A percentile compares a stretch with the other conserved stretches of the same genome.
These are phyloP conservation scores for Phytophthora syringae DNA, from an alignment of 352 stramenopile genomes.

Conservation along the genomic window DNA sequence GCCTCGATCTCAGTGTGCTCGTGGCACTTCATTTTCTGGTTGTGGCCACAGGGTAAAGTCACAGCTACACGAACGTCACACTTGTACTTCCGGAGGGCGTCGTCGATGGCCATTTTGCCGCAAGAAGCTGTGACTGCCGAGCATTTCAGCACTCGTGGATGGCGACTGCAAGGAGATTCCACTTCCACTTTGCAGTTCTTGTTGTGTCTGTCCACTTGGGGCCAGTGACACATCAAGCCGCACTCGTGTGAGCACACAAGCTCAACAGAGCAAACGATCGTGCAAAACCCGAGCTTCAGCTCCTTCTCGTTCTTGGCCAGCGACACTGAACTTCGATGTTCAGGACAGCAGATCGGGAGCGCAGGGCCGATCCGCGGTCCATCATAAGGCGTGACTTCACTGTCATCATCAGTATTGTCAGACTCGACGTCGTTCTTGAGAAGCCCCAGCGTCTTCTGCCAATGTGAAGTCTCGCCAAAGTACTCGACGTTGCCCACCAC, in stretches of 20 bases:
- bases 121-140: conserved; percentile 46
- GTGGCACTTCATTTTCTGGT: conserved; percentile 57
- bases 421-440: conserved; percentile 51
- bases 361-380: conserved; percentile 53
- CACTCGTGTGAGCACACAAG: conserved; percentile 78
- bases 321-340: conserved; percentile 53
- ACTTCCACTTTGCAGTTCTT: conserved; percentile 56
- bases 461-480: conserved; percentile 78
- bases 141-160: conserved; percentile 62
- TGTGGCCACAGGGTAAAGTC: conserved; percentile 70
- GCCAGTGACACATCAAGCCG: conserved; percentile 74
- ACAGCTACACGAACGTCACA: conserved; percentile 65
- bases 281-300: conserved; percentile 79
- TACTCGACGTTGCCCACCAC: conserved; percentile 86
- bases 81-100: conserved; percentile 58
- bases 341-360: conserved; percentile 83
- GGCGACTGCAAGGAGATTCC: conserved; percentile 68
- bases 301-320: conserved; percentile 45
- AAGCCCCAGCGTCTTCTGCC: conserved; percentile 73
- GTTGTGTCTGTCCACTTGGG: conserved; percentile 64
- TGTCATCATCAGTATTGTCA: conserved; percentile 35
- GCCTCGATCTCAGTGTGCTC: conserved; percentile 50
- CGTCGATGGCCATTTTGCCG: conserved; percentile 29
- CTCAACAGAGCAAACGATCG: conserved; percentile 59
- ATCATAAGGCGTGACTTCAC: conserved; percentile 51